Base-by-base conservation (phyloP, 768 basidiomycete species). In the Leccinum obscurum region DNA sequence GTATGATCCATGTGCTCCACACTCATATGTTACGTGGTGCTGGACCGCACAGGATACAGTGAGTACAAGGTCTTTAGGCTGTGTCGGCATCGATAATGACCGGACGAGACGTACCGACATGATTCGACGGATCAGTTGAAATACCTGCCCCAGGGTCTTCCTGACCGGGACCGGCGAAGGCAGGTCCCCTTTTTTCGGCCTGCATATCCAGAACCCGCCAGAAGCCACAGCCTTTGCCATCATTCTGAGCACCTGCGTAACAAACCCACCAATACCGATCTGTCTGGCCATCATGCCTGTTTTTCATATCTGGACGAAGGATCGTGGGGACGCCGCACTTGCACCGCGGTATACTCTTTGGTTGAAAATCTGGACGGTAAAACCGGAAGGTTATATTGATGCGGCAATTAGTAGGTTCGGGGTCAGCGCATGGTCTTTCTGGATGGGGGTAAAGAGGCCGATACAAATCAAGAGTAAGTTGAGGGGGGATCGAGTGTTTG, bases 361-460 rank as follows among this genome's bases (percentile, higher is more conserved):
- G 83, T 24, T 78, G 77, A 70, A 89, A 93, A 73, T 93, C 92
- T 6, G 92, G 92, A 57, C 92, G 83, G 64, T 88, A 93, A 69
- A 93, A 93, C 15, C 92, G 82, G 70, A 93, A 93, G 1, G 92
- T 93, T 58, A 93, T 87, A 65, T 93, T 93, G 67, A 93, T 92
- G 26, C 90, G 84, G 64, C 81, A 85, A 62, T 84, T 91, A 8
- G 83, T 86, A 2, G 83, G 77, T 52, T 83, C 80, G 2, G 65
- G 66, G 51, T 63, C 67, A 15, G 61, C 64, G 9, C 50, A 58
- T 22, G 61, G 61, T 44, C 39, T 59, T 32, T 60, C 65, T 13
- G 67, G 67, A 56, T 74, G 72, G 35, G 86, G 83, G 62, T 73
- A 80, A 1, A 80, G 68, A 4, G 92, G 90, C 34, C 81, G 82